Percentiles rank a stretch among this genome's conserved stretches.
These are phyloP conservation scores for Kluyveromyces starmeri DNA, from an alignment of 805 yeast species.

Conservation along the genomic window DNA sequence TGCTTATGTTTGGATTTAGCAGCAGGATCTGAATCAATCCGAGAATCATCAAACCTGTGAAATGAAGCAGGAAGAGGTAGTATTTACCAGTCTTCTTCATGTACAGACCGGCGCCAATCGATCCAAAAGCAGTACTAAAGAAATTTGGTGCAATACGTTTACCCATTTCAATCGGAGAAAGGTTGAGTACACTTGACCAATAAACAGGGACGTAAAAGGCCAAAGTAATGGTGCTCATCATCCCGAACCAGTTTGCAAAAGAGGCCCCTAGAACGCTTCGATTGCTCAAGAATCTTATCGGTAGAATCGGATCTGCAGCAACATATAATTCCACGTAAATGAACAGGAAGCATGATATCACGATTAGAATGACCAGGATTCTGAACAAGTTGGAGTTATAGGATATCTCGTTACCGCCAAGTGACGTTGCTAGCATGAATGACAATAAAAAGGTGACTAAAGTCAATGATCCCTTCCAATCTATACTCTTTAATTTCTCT, in stretches of 20 bases:
- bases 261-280: slow-evolving; percentile 58
- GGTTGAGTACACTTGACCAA: slow-evolving; percentile 44
- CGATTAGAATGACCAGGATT: slow-evolving; percentile 10
- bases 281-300: slow-evolving; percentile 44
- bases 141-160: slow-evolving; percentile 52
- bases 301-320: slow-evolving; percentile 52
- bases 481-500: slow-evolving; percentile 46
- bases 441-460: slow-evolving; percentile 38
- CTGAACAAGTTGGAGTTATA: slow-evolving; percentile 29
- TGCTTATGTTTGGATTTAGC: slow-evolving; percentile 28
- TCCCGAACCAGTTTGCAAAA: slow-evolving; percentile 41
- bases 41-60: slow-evolving; percentile 35
- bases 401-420: slow-evolving; percentile 42
- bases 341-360: slow-evolving; percentile 34
- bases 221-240: slow-evolving; percentile 38
- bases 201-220: slow-evolving; percentile 57
- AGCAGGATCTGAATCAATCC: slow-evolving; percentile 36
- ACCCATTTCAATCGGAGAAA: slow-evolving; percentile 51
- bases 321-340: slow-evolving; percentile 35
- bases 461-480: slow-evolving; percentile 42
- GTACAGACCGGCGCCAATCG: slow-evolving; percentile 54
- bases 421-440: slow-evolving; percentile 42
- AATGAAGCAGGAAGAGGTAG: slow-evolving; percentile 35
- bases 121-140: slow-evolving; percentile 48
- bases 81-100: slow-evolving; percentile 59